phyloP scores from a whole-genome alignment of 1,284 basidiomycete genomes.

The Tremellales sp. region DNA sequence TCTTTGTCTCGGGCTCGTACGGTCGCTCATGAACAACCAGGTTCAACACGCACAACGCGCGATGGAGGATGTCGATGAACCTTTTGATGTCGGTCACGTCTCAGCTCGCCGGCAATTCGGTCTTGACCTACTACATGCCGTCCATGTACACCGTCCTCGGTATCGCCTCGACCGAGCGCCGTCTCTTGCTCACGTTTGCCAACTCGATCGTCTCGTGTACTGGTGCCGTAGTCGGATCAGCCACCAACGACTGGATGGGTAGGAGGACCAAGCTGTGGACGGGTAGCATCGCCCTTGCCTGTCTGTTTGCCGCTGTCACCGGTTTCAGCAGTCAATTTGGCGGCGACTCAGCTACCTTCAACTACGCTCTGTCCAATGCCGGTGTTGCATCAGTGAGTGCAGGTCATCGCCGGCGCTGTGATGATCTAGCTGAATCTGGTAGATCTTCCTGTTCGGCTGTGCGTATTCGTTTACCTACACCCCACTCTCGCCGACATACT shows the following conservation, averaged over 20 bases:
- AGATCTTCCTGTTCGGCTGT: conserved; percentile 23
- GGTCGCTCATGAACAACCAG: conserved; percentile 9
- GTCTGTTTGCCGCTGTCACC: conserved; percentile 17
- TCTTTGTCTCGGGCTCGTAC: conserved; percentile 4
- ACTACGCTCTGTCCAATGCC: conserved; percentile 12
- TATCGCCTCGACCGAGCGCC: conserved; percentile 17
- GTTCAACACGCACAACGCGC: conserved; percentile 12
- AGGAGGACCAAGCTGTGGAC: conserved; percentile 25
- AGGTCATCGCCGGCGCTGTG: no score
- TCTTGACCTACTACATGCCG: conserved; percentile 24
- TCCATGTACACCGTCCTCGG: conserved; percentile 19
- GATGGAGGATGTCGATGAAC: conserved; percentile 25
- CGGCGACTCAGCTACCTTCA: neutral
- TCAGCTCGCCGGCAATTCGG: conserved; percentile 23
- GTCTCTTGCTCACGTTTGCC: conserved; percentile 24
- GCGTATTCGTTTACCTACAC: conserved; percentile 22
- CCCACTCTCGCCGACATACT: conserved; percentile 27
- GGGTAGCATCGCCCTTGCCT: conserved; percentile 18
- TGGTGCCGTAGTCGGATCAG: conserved; percentile 19
- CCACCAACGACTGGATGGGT: conserved; percentile 21
- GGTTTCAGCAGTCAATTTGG: conserved; percentile 21
- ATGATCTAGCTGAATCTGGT: neutral
- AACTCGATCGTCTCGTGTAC: conserved; percentile 24
- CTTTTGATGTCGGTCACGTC: conserved; percentile 24
- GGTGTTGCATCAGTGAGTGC: conserved; percentile 10